Base-by-base conservation (phyloP, 2,329 filamentous ascomycete genomes). In the Alternaria panax region DNA sequence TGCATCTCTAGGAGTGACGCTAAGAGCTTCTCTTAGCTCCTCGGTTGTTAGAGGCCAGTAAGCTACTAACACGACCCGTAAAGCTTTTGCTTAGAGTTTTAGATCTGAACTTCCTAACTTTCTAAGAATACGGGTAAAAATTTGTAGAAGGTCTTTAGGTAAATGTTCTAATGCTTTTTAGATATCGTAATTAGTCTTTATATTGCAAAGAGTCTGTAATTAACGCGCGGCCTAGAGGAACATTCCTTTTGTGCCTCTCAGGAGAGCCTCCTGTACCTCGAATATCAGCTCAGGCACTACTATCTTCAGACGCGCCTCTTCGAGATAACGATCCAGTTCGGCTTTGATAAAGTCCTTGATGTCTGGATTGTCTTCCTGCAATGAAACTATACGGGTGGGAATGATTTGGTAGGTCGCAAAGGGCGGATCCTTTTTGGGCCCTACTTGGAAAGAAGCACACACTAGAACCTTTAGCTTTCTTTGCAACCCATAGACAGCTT, bases 11-110 rank as follows among this genome's bases (percentile, higher is more conserved):
- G 74, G 71, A 2, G 59, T 56, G 0, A 83, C 76, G 14, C 79
- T 80, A 0, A 80, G 50, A 5, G 78, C 78, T 68, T 82, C 80
- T 18, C 72, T 68, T 46, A 83, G 64, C 48, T 82, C 75, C 0
- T 76, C 66, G 0, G 48, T 60, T 0, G 71, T 75, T 7, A 82
- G 56, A 0, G 77, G 73, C 7, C 74, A 70, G 1, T 38, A 51
- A 11, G 77, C 76, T 0, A 63, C 68, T 1, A 65, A 50, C 1
- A 82, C 25, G 28, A 81, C 52, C 14, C 79, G 61, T 0, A 82
- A 3, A 24, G 60, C 5, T 14, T 62, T 45, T 79, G 73, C 16
- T 71, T 74, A 1, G 47, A 30, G 43, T 53, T 51, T 25, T 54
- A 62, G 30, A 28, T 64, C 42, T 3, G 38, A 52, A 1, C 12